Conservation (phyloP, 176 grass and related monocot species). For the Cocos nucifera region DNA sequence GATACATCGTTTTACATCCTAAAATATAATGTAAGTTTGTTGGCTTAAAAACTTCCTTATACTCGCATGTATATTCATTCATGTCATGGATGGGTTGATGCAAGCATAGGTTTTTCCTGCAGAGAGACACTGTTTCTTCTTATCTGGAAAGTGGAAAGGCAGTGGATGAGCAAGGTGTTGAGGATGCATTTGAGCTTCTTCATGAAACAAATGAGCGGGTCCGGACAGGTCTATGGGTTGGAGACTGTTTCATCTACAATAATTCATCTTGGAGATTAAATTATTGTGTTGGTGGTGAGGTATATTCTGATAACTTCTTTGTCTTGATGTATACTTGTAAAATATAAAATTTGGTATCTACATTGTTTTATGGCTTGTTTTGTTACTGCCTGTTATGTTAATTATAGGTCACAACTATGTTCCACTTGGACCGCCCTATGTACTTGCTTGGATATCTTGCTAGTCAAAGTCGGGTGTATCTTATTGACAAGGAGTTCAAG, state of each 20-base stretch:
- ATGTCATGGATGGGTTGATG: too few relatives aligned
- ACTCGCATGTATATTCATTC: too few relatives aligned
- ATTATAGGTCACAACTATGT: conserved; percentile 54
- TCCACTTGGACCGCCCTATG: conserved; percentile 70
- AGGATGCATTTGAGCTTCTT: conserved; percentile 68
- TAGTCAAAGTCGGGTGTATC: conserved; percentile 63
- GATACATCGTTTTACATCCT: conserved; percentile 97
- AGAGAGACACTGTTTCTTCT: conserved; percentile 64
- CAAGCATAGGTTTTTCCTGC: conserved; percentile 1
- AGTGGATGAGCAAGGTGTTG: conserved; percentile 49
- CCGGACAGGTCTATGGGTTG: conserved; percentile 40
- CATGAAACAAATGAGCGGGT: conserved; percentile 51
- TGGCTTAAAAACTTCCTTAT: conserved; percentile 11
- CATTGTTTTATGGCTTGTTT: background rate
- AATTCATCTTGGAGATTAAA: conserved; percentile 58
- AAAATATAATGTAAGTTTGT: conserved; percentile 66
- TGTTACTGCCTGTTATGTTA: conserved; percentile 16
- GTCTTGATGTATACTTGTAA: background rate
- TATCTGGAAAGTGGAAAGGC: conserved; percentile 43
- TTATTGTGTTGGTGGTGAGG: conserved; percentile 66
- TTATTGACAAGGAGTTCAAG: conserved; percentile 66
- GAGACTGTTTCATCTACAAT: conserved; percentile 73
- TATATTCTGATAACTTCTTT: conserved; percentile 12
- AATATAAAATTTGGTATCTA: too few relatives aligned
- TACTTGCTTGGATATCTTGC: conserved; percentile 64